phyloP scores from a whole-genome alignment of 257 asterid species.

The Nicotiana undulata region DNA sequence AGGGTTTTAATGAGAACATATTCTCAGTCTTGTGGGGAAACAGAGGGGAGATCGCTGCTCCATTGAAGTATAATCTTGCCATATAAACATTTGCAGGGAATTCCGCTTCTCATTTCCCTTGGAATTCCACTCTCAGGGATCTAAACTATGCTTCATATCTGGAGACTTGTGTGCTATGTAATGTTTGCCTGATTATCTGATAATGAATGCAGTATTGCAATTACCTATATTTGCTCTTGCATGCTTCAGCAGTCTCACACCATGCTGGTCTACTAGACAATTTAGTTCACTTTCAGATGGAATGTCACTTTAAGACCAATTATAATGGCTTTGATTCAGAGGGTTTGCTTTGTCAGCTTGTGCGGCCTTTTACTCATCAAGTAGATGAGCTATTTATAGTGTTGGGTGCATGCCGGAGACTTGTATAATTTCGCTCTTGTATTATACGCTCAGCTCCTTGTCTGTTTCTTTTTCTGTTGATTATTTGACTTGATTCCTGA shows the following conservation, averaged over 20 bases:
- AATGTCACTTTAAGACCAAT: neutral
- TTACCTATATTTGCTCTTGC: neutral
- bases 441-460: neutral
- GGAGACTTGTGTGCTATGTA: neutral
- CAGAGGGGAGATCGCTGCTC: neutral
- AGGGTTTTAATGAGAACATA: neutral
- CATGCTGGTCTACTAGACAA: neutral
- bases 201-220: neutral
- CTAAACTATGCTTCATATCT: neutral
- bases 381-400: neutral
- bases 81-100: neutral
- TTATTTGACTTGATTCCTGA: neutral
- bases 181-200: neutral
- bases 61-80: neutral
- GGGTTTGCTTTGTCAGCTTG: neutral
- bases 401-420: neutral
- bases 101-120: neutral
- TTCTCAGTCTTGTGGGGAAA: neutral
- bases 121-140: neutral
- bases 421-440: neutral
- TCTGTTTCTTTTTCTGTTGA: neutral
- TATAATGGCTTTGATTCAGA: neutral
- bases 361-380: neutral
- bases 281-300: neutral
- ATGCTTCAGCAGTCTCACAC: neutral